Percentiles rank a stretch among this genome's conserved stretches.
Conservation (phyloP, 176 grass and related monocot species). For the Chloris gayana region DNA sequence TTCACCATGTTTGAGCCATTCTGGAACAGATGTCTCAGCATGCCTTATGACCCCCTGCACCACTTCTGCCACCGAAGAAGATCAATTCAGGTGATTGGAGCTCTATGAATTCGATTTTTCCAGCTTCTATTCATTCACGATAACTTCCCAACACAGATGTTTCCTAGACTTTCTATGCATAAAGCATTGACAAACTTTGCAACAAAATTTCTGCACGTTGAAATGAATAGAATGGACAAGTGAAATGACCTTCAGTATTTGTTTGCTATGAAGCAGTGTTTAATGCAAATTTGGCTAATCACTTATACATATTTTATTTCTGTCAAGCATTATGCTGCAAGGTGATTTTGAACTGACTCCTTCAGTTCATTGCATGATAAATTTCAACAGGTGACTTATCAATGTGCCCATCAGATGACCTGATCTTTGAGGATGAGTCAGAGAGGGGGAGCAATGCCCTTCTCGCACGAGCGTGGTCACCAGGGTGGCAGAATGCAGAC, state of each 20-base stretch:
- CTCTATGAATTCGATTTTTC: background rate
- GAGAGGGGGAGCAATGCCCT: constrained; percentile 93
- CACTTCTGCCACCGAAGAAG: constrained; percentile 86
- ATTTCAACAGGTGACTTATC: constrained; percentile 47
- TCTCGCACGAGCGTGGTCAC: constrained; percentile 91
- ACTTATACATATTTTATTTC: background rate
- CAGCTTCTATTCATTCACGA: background rate
- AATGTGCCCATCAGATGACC: constrained; percentile 65
- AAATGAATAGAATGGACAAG: background rate
- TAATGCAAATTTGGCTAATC: background rate
- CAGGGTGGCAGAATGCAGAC: constrained; percentile 93
- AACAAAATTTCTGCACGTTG: background rate
- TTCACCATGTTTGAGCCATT: constrained; percentile 85
- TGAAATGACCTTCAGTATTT: too few species aligned
- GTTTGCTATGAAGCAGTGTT: too few species aligned
- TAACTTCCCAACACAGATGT: background rate
- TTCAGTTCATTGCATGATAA: too few species aligned
- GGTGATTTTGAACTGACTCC: background rate
- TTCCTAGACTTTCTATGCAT: constrained; percentile 5
- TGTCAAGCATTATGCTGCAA: background rate
- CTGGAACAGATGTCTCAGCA: constrained; percentile 95
- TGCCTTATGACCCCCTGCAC: constrained; percentile 78
- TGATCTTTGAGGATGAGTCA: constrained; percentile 83
- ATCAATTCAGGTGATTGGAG: constrained; percentile 67
- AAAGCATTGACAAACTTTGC: too few species aligned